A percentile compares a stretch with the other conserved stretches of the same genome.
Evolutionary conservation across 1,284 basidiomycete genomes (phyloP).

Genomic region (Heterobasidion occidentale): DNA sequence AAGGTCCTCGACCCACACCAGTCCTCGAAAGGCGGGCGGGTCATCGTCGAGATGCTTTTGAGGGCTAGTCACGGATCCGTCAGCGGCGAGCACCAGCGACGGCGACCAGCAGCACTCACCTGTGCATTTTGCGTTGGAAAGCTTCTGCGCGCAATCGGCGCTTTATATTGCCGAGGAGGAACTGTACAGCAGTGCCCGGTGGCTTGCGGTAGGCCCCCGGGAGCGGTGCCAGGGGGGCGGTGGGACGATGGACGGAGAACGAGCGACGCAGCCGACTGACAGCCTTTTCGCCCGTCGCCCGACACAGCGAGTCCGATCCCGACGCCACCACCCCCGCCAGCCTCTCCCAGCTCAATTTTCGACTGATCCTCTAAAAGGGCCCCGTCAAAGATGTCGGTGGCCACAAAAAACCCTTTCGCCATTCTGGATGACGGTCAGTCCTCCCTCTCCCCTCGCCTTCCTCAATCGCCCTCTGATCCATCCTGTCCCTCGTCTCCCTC

Average conservation of each 20-base stretch:
- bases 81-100: slow-evolving; percentile 5
- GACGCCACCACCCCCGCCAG: slow-evolving; percentile 6
- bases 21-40: slow-evolving; percentile 60
- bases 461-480: slow-evolving; percentile 8
- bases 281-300: slow-evolving; percentile 7
- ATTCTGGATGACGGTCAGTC: slow-evolving; percentile 67
- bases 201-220: slow-evolving; percentile 16
- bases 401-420: slow-evolving; percentile 76
- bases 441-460: slow-evolving; percentile 5
- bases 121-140: slow-evolving; percentile 49
- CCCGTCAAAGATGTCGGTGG: slow-evolving; percentile 81
- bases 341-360: slow-evolving; percentile 11
- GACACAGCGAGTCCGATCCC: slow-evolving; percentile 15
- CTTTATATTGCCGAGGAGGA: slow-evolving; percentile 18
- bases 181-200: slow-evolving; percentile 30
- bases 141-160: background rate
- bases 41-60: slow-evolving; percentile 86
- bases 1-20: slow-evolving; percentile 73
- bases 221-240: slow-evolving; percentile 15
- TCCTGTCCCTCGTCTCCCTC: background rate
- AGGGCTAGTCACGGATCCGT: slow-evolving; percentile 33
- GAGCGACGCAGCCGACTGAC: background rate
- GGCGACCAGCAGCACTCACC: slow-evolving; percentile 29
- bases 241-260: background rate
- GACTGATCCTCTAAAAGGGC: slow-evolving; percentile 43